A percentile compares a stretch with the other conserved stretches of the same genome.
phyloP scores from a whole-genome alignment of 2,329 filamentous ascomycete species.

The Fusarium algeriense region DNA sequence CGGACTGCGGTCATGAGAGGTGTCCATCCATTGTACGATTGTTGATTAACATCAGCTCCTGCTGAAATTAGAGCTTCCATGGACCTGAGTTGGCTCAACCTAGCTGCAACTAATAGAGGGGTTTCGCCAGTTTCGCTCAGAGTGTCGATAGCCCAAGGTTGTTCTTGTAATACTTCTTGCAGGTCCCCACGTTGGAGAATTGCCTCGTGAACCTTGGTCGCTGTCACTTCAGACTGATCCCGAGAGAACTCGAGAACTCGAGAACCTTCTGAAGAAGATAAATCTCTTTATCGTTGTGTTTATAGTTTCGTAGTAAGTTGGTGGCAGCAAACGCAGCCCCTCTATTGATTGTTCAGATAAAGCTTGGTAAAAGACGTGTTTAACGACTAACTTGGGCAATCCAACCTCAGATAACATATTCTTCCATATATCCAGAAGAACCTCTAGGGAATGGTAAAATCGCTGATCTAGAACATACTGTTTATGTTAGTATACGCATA shows the following conservation, averaged over 20 bases:
- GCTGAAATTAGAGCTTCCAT: constrained; percentile 17
- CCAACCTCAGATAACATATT: background rate
- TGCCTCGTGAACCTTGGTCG: constrained; percentile 11
- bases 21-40: rapidly evolving
- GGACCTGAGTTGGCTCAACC: rapidly evolving
- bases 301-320: rapidly evolving
- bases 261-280: constrained; percentile 5
- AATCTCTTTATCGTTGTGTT: background rate
- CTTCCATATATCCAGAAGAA: constrained; percentile 11
- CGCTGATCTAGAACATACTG: rapidly evolving
- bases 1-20: background rate
- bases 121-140: background rate
- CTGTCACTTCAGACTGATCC: background rate
- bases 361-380: rapidly evolving
- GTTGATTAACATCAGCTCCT: constrained; percentile 16
- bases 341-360: background rate
- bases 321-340: background rate
- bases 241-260: background rate
- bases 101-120: background rate
- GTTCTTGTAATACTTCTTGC: background rate
- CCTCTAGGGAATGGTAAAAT: background rate
- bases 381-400: background rate
- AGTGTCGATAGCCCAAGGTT: constrained; percentile 19
- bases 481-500: rapidly evolving
- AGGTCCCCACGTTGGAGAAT: background rate